Evolutionary conservation across 2,329 filamentous ascomycete species (phyloP).

Genomic region (Fusarium zealandicum): DNA sequence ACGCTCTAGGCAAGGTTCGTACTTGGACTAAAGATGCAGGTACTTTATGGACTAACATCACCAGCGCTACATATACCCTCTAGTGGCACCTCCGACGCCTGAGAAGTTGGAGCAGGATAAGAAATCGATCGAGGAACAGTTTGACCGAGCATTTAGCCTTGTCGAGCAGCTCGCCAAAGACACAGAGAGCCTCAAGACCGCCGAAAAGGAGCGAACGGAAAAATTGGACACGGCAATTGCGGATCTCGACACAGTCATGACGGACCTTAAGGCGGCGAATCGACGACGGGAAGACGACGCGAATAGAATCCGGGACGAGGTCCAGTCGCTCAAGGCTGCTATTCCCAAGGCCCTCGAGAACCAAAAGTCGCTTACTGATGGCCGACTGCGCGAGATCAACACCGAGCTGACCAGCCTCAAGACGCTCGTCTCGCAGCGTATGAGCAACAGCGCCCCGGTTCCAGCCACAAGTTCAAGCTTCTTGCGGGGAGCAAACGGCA

Average conservation of each 20-base stretch:
- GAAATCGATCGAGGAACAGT: slow-evolving; percentile 88
- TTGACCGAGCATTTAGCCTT: slow-evolving; percentile 88
- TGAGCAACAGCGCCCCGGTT: slow-evolving; percentile 51
- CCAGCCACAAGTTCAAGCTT: slow-evolving; percentile 37
- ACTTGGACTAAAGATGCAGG: neutral
- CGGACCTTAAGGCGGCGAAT: slow-evolving; percentile 81
- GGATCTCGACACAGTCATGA: slow-evolving; percentile 84
- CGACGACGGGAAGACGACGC: slow-evolving; percentile 86
- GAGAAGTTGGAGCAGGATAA: slow-evolving; percentile 96
- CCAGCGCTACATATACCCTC: slow-evolving; percentile 86
- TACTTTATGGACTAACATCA: slow-evolving; percentile 21
- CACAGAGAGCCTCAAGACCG: slow-evolving; percentile 84
- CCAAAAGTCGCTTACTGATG: slow-evolving; percentile 85
- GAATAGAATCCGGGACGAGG: slow-evolving; percentile 84
- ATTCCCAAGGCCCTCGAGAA: slow-evolving; percentile 89
- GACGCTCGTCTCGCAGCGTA: slow-evolving; percentile 75
- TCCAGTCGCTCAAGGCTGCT: slow-evolving; percentile 79
- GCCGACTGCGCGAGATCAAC: slow-evolving; percentile 82
- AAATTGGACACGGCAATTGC: slow-evolving; percentile 80
- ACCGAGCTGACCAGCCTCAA: slow-evolving; percentile 91
- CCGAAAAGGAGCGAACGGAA: slow-evolving; percentile 84
- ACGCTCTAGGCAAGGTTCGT: slow-evolving; percentile 81
- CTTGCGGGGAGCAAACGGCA: slow-evolving; percentile 37
- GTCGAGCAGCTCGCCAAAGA: slow-evolving; percentile 93
- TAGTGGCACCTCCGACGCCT: slow-evolving; percentile 92